Percentiles rank a stretch among this genome's conserved stretches.
Evolutionary conservation across 192 early-diverging fungal genomes (phyloP).

Genomic region (Lobosporangium transversale): DNA sequence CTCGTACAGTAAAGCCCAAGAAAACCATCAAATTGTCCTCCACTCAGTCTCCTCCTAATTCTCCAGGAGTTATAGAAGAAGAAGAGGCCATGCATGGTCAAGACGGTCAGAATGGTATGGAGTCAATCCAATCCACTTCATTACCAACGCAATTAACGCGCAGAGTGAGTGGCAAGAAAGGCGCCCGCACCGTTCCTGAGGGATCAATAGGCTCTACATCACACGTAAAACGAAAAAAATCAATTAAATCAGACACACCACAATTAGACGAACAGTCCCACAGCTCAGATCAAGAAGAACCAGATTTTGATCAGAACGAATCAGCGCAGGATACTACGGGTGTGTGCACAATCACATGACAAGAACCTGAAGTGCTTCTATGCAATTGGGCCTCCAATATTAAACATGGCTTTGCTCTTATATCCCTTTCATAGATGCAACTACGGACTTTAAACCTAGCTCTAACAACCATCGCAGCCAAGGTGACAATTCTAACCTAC

Average conservation of each 20-base stretch:
- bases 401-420: too few species aligned
- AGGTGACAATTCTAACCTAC: too few species aligned
- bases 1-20: conserved; percentile 8
- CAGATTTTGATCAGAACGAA: neutral
- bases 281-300: neutral
- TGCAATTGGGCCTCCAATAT: too few species aligned
- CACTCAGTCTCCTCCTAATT: neutral
- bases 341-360: too few species aligned
- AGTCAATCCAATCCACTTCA: neutral
- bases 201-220: conserved; percentile 9
- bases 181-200: conserved; percentile 1
- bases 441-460: too few species aligned
- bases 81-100: neutral
- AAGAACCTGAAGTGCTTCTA: too few species aligned
- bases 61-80: neutral
- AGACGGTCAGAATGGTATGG: too few species aligned
- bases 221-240: conserved; percentile 16
- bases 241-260: neutral
- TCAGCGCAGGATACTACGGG: too few species aligned
- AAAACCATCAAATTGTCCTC: neutral
- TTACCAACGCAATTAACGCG: neutral
- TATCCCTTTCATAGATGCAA: too few species aligned
- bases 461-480: too few species aligned
- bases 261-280: neutral
- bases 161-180: neutral